Percentiles rank a stretch among this genome's conserved stretches.
Conservation (phyloP, 2,329 filamentous ascomycete genomes). For the Coniella vitis region DNA sequence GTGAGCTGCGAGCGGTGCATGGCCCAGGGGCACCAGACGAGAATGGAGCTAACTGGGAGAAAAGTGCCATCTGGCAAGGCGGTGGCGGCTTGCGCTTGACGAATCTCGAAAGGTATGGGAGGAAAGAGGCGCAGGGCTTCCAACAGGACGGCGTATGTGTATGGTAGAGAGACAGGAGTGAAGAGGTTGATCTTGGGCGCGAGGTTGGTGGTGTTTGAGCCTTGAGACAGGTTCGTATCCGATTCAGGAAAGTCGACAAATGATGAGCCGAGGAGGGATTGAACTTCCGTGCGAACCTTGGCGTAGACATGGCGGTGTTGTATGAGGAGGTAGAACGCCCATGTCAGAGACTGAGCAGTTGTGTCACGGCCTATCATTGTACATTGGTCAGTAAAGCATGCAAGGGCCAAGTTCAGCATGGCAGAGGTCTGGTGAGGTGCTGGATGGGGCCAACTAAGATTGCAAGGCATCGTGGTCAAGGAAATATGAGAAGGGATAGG, state of each 20-base stretch:
- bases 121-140: constrained; percentile 56
- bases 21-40: constrained; percentile 59
- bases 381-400: no score
- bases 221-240: background rate
- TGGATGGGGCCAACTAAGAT: no score
- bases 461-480: no score
- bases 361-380: constrained; percentile 44
- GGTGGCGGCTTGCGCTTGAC: constrained; percentile 45
- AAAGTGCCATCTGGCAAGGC: constrained; percentile 55
- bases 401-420: no score
- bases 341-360: constrained; percentile 57
- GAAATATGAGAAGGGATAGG: background rate
- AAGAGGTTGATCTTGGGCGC: constrained; percentile 28
- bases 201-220: background rate
- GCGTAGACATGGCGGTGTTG: constrained; percentile 35
- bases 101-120: constrained; percentile 60
- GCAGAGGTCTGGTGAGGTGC: no score
- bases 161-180: constrained; percentile 41
- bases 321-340: constrained; percentile 56
- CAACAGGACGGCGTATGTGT: constrained; percentile 55
- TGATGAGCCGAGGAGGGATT: constrained; percentile 20
- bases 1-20: constrained; percentile 51
- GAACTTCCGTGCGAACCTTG: constrained; percentile 37
- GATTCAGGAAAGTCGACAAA: background rate
- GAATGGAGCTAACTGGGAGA: constrained; percentile 45